A percentile compares a stretch with the other conserved stretches of the same genome.
These are phyloP conservation scores for Ettlia oleoabundans DNA, from an alignment of 139 green algal genomes.

Conservation along the genomic window DNA sequence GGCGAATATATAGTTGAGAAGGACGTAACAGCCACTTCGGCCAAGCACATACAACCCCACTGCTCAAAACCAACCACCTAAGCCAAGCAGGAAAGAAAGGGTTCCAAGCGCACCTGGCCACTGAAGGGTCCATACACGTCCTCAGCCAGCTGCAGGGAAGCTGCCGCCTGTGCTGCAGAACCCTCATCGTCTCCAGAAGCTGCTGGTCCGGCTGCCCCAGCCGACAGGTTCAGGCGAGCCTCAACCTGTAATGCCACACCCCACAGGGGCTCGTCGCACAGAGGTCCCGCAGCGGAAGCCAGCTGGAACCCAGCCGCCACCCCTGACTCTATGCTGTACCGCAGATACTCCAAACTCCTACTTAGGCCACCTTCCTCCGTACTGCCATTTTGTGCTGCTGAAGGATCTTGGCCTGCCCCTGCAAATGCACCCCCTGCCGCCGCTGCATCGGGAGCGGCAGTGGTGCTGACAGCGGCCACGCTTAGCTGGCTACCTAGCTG, in stretches of 20 bases:
- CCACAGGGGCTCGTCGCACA: constrained; percentile 98
- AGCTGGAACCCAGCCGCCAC: constrained; percentile 92
- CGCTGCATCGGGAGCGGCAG: neutral
- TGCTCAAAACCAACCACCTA: too few species aligned
- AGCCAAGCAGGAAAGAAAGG: too few species aligned
- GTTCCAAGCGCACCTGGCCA: too few species aligned
- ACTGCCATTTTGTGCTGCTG: neutral
- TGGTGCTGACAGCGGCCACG: neutral
- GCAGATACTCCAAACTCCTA: constrained; percentile 30
- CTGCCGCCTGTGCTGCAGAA: neutral
- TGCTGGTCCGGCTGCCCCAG: neutral
- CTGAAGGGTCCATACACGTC: constrained; percentile 89
- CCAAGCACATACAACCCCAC: too few species aligned
- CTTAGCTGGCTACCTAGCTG: constrained; percentile 19
- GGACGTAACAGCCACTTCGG: too few species aligned
- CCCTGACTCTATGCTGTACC: constrained; percentile 71
- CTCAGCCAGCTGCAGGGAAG: constrained; percentile 62
- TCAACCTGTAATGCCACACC: constrained; percentile 82
- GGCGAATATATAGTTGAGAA: too few species aligned
- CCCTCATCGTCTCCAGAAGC: neutral
- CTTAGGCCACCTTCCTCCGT: neutral
- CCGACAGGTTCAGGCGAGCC: constrained; percentile 42
- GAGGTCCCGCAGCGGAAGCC: constrained; percentile 81
- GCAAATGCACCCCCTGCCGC: neutral
- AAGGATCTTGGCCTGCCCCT: too few species aligned